Evolutionary conservation across 75 land plant species (phyloP), one percentile per base, ranked within the genome.

Genomic region (Adiantum capillusveneris): DNA sequence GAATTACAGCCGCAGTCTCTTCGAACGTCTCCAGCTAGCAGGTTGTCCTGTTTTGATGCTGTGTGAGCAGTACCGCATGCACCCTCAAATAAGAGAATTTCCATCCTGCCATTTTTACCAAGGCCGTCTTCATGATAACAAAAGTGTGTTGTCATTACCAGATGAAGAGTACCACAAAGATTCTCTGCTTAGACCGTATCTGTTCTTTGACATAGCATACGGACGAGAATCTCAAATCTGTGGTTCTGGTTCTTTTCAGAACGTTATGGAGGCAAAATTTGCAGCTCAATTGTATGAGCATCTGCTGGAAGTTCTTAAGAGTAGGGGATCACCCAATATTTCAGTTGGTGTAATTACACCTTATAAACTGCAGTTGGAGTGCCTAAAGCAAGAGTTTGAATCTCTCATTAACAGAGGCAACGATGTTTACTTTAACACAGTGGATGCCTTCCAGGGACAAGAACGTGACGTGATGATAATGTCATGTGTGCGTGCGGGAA

Each of bases 401-500:
- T 77, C 71, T 22, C 66, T 64, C 1, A 69, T 83, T 65, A 87
- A 85, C 0, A 36, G 60, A 28, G 78, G 83, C 14, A 71, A 71
- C 46, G 72, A 76, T 29, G 81, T 93, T 11, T 92, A 93, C 61
- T 68, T 93, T 11, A 89, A 83, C 57, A 93, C 96, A 18, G 81
- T 93, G 41, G 96, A 93, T 84, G 90, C 93, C 1, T 93, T 86
- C 71, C 98, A 89, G 87, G 98, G 96, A 55, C 79, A 93, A 24
- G 98, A 93, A 63, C 89, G 87, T 54, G 98, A 86, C 65, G 73
- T 93, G 1, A 86, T 82, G 17, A 86, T 93, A 2, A 87, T 93
- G 54, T 89, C 98, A 14, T 93, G 98, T 75, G 98, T 93, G 25
- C 70, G 98, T 56, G 66, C 98, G 51, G 45, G 59, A 44, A 75